Conservation (phyloP, 208 protist genomes). For the Crithidia thermophila region DNA sequence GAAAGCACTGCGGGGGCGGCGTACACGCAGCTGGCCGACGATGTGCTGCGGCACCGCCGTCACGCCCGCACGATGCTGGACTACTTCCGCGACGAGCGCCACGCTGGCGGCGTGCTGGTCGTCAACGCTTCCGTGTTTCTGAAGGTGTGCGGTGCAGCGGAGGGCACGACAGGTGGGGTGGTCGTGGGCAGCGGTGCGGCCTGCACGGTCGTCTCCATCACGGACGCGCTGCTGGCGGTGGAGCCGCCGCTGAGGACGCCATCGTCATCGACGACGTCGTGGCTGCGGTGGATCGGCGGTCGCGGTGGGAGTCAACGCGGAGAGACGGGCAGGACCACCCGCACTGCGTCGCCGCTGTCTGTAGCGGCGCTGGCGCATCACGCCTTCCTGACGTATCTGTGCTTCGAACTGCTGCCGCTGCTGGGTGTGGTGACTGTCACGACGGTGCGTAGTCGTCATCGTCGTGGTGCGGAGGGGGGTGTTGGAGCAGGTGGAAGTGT, state of each 20-base stretch:
- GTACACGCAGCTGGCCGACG: conserved; percentile 68
- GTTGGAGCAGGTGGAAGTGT: not conserved
- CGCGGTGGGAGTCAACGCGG: too few relatives aligned
- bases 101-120: conserved; percentile 47
- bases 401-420: conserved; percentile 36
- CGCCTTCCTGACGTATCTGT: conserved; percentile 35
- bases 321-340: not conserved
- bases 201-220: conserved; percentile 80
- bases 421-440: conserved; percentile 12
- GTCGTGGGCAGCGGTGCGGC: not conserved
- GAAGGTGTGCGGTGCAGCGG: conserved; percentile 56
- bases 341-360: conserved; percentile 18
- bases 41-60: conserved; percentile 65
- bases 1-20: conserved; percentile 46
- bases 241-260: conserved; percentile 42
- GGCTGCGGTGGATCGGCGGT: too few relatives aligned
- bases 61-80: conserved; percentile 40
- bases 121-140: conserved; percentile 84
- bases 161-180: not conserved
- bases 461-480: not conserved
- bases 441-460: too few relatives aligned
- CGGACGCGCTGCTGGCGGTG: conserved; percentile 71
- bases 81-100: conserved; percentile 49
- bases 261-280: not conserved
- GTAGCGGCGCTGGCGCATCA: conserved; percentile 28